phyloP scores from a whole-genome alignment of 768 basidiomycete genomes.

The Chiua virens region DNA sequence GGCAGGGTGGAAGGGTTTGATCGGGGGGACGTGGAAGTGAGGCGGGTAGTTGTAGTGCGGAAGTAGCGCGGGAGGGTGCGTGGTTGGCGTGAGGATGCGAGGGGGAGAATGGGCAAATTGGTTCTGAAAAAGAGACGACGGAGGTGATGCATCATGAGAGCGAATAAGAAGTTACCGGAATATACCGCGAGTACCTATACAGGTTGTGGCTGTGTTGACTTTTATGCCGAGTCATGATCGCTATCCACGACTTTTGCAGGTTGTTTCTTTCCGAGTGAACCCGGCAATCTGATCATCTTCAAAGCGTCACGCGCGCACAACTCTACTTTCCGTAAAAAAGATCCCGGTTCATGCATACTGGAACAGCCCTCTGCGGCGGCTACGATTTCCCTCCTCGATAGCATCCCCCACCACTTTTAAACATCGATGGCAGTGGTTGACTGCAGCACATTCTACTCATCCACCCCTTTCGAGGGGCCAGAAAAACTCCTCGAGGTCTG shows the following conservation, averaged over 20 bases:
- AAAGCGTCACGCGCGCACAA: slow-evolving; percentile 14
- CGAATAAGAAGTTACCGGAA: background rate
- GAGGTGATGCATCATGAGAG: slow-evolving; percentile 26
- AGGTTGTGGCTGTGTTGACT: slow-evolving; percentile 24
- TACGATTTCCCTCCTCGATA: slow-evolving; percentile 46
- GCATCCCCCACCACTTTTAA: slow-evolving; percentile 31
- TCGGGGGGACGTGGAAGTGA: slow-evolving; percentile 30
- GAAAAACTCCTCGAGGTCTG: slow-evolving; percentile 97
- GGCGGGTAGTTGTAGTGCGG: slow-evolving; percentile 48
- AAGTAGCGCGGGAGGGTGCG: slow-evolving; percentile 38
- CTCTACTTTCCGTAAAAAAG: slow-evolving; percentile 9
- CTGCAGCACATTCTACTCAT: slow-evolving; percentile 24
- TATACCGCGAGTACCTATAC: slow-evolving; percentile 15
- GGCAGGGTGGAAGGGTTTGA: slow-evolving; percentile 34
- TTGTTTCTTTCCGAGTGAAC: slow-evolving; percentile 15
- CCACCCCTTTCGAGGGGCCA: slow-evolving; percentile 83
- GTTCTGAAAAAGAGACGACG: slow-evolving; percentile 45
- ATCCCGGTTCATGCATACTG: slow-evolving; percentile 45
- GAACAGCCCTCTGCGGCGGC: slow-evolving; percentile 35
- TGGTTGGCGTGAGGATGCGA: slow-evolving; percentile 21
- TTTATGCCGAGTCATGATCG: slow-evolving; percentile 7
- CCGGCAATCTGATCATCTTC: slow-evolving; percentile 16
- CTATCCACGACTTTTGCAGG: background rate
- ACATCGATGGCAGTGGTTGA: slow-evolving; percentile 26
- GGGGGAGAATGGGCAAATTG: slow-evolving; percentile 49